Percentiles rank a stretch among this genome's conserved stretches.
Conservation (phyloP, 2,329 filamentous ascomycete species). For the Pyricularia grisea region DNA sequence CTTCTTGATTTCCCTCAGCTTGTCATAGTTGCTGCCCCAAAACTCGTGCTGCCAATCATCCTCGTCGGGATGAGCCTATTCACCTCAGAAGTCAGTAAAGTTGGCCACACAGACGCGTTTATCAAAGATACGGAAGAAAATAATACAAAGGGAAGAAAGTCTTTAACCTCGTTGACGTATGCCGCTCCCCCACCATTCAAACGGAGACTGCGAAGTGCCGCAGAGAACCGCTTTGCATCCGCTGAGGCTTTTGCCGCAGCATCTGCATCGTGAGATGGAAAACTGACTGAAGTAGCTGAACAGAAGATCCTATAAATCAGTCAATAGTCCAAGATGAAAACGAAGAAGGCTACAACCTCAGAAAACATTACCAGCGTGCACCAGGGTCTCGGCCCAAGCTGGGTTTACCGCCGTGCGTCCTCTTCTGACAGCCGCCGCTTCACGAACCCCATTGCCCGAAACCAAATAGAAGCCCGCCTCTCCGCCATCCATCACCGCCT, state of each 20-base stretch:
- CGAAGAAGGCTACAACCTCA: too few relatives aligned
- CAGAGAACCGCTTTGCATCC: background rate
- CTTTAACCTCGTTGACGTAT: constrained; percentile 9
- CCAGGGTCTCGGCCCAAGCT: constrained; percentile 12
- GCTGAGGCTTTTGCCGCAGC: background rate
- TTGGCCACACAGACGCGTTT: background rate
- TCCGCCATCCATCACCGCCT: constrained; percentile 10
- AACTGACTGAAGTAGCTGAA: background rate
- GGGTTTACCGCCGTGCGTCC: constrained; percentile 13
- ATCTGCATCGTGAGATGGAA: background rate
- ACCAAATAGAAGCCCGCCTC: constrained; percentile 13
- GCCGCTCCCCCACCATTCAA: background rate
- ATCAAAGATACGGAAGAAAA: background rate
- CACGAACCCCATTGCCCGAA: constrained; percentile 13
- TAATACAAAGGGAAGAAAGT: too few relatives aligned
- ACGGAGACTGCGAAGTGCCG: background rate
- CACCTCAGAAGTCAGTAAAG: background rate
- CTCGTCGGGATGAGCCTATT: constrained; percentile 4
- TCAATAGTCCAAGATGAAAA: background rate
- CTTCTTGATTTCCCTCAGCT: constrained; percentile 2
- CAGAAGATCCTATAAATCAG: background rate
- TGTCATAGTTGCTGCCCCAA: constrained; percentile 3
- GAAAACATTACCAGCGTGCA: constrained; percentile 12
- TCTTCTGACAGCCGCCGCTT: constrained; percentile 10
- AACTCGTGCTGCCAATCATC: constrained; percentile 4